Conservation (phyloP, 257 asterid genomes). For the Ilex aquifolium region DNA sequence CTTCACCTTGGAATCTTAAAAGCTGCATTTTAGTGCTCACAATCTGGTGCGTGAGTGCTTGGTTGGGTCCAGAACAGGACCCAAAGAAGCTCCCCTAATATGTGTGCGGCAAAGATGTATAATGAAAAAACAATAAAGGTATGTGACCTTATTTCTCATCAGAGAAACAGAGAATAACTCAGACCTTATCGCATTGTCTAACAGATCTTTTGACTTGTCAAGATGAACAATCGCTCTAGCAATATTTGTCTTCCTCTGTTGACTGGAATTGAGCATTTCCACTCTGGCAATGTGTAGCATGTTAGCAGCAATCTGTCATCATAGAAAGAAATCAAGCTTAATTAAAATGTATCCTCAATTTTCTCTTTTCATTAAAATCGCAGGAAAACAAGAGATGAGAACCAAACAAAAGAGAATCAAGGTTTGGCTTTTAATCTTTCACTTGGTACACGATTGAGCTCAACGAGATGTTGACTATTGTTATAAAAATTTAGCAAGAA, state of each 20-base stretch:
- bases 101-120: background rate
- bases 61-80: no score
- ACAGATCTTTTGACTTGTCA: slow-evolving; percentile 50
- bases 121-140: slow-evolving; percentile 7
- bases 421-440: no score
- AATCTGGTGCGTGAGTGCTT: no score
- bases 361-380: background rate
- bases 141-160: background rate
- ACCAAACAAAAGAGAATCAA: no score
- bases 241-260: slow-evolving; percentile 41
- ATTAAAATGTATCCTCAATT: background rate
- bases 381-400: background rate
- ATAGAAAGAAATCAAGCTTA: slow-evolving; percentile 11
- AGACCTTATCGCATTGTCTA: slow-evolving; percentile 58
- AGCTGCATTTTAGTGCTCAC: no score
- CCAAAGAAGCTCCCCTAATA: no score
- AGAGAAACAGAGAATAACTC: background rate
- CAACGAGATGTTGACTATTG: no score
- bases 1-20: no score
- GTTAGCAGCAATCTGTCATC: slow-evolving; percentile 62
- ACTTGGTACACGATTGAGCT: no score
- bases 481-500: no score
- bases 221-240: slow-evolving; percentile 55
- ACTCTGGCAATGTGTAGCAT: slow-evolving; percentile 67
- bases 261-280: slow-evolving; percentile 46